phyloP scores from a whole-genome alignment of 306 rosid genomes.

The apple (Malus domestica) region ASM211411v1 NC_041795.1:34580001-34580500 shows the following conservation, averaged over 20 bases:
- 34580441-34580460: conserved; percentile 90
- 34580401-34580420: conserved; percentile 94
- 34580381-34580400: conserved; percentile 24
- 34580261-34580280: conserved; percentile 21
- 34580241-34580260: conserved; percentile 17
- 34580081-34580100: background rate
- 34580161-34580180: conserved; percentile 31
- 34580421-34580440: conserved; percentile 98
- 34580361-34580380: background rate
- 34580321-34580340: background rate
- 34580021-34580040: conserved; percentile 14
- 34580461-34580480: conserved; percentile 63
- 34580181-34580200: conserved; percentile 30
- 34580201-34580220: conserved; percentile 39
- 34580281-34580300: conserved; percentile 31
- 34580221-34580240: conserved; percentile 1
- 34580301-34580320: background rate
- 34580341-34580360: background rate
- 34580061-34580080: background rate
- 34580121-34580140: conserved; percentile 6
- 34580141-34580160: conserved; percentile 48
- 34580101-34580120: conserved; percentile 29
- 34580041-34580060: conserved; percentile 1
- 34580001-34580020: conserved; percentile 12
- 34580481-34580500: conserved; percentile 76